A percentile compares a stretch with the other conserved stretches of the same genome.
These are phyloP conservation scores for Coffea eugenioides DNA, from an alignment of 257 asterid genomes.

Conservation along the genomic window DNA sequence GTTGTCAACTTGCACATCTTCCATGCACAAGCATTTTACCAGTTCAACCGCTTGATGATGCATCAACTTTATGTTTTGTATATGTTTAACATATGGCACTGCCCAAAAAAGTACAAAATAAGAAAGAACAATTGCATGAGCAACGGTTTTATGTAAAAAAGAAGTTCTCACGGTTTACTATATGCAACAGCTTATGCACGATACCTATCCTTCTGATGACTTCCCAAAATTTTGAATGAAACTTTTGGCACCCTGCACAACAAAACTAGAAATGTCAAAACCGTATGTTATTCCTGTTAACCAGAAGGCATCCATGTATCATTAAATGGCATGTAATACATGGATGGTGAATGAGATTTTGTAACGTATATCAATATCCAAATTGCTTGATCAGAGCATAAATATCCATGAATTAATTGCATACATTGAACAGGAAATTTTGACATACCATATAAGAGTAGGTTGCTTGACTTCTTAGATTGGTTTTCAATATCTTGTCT, in stretches of 20 bases:
- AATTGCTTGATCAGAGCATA: not conserved
- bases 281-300: not conserved
- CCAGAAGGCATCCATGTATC: not conserved
- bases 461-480: constrained; percentile 1
- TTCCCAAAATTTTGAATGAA: constrained; percentile 27
- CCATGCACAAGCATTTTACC: constrained; percentile 31
- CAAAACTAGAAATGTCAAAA: constrained; percentile 8
- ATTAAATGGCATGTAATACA: not conserved
- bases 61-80: constrained; percentile 24
- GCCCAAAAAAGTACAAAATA: not conserved
- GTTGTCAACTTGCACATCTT: constrained; percentile 18
- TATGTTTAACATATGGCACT: constrained; percentile 32
- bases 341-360: not conserved
- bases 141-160: not conserved
- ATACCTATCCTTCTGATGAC: constrained; percentile 24
- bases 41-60: constrained; percentile 31
- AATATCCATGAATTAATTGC: not conserved
- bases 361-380: not conserved
- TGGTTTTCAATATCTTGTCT: constrained; percentile 12
- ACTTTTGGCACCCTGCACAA: constrained; percentile 21
- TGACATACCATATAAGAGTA: not conserved
- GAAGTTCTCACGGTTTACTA: not conserved
- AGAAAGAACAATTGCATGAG: not conserved
- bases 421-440: not conserved
- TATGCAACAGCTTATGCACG: not conserved